Percentiles rank a stretch among this genome's conserved stretches.
Evolutionary conservation across 495 filamentous ascomycete genomes (phyloP).

Genomic region (Neurospora sp.): DNA sequence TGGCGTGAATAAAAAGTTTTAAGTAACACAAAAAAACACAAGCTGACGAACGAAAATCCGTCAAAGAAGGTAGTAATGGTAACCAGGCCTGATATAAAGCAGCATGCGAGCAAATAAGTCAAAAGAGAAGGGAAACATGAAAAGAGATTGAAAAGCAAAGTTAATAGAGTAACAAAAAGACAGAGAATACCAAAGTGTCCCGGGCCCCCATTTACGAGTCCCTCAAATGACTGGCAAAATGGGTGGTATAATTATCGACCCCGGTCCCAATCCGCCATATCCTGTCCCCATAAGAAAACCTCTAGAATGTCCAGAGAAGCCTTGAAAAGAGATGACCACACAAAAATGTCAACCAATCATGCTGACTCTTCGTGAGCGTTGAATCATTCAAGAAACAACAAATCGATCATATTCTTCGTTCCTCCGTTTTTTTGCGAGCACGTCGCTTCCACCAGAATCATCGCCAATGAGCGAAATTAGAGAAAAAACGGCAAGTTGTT

Average conservation of each 20-base stretch:
- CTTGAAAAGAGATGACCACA: neutral
- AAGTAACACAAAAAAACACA: neutral
- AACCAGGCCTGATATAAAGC: neutral
- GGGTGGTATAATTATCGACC: neutral
- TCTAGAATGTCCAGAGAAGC: neutral
- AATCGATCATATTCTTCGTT: neutral
- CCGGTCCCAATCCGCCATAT: neutral
- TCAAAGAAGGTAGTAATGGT: neutral
- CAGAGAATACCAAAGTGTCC: neutral
- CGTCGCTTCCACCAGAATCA: neutral
- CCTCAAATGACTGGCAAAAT: neutral
- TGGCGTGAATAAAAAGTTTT: neutral
- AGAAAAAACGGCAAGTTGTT: neutral
- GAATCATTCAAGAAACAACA: neutral
- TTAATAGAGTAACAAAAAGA: neutral
- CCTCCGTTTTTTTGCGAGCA: neutral
- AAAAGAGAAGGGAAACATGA: neutral
- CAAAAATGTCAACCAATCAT: neutral
- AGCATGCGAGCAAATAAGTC: neutral
- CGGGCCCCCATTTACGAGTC: neutral
- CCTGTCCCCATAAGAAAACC: neutral
- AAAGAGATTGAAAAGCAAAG: neutral
- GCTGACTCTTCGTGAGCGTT: neutral
- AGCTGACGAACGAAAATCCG: neutral
- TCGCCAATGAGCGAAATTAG: neutral